Base-by-base conservation (phyloP, 2,329 filamentous ascomycete species). In the Plectosphaerella plurivora region DNA sequence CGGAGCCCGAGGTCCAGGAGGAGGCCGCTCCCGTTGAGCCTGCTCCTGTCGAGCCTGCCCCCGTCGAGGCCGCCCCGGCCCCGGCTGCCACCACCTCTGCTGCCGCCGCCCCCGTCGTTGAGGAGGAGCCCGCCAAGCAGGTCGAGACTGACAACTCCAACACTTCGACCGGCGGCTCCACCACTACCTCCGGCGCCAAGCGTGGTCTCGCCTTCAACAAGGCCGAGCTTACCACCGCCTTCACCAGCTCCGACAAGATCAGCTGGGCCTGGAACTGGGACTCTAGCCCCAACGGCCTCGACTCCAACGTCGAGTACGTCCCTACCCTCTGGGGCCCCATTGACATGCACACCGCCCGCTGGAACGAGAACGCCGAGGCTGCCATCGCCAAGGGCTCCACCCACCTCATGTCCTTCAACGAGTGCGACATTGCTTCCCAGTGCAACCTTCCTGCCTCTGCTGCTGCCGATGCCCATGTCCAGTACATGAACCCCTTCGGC, bases 211-310 rank as follows among this genome's bases (percentile, higher is more conserved):
- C 81, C 49, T 90, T 85, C 79, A 88, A 89, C 68, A 72, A 81
- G 33, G 75, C 75, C 51, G 60, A 59, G 25, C 72, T 86, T 36
- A 76, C 79, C 65, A 68, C 73, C 51, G 61, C 68, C 57, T 84
- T 89, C 65, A 55, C 37, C 37, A 48, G 47, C 37, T 70, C 67
- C 59, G 18, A 57, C 41, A 64, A 77, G 54, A 75, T 81, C 62
- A 68, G 70, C 41, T 89, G 86, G 82, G 77, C 71, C 47, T 88
- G 87, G 77, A 88, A 88, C 79, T 90, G 87, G 87, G 83, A 70
- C 45, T 75, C 76, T 46, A 57, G 57, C 11, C 61, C 73, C 47
- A 67, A 70, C 54, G 70, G 72, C 39, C 70, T 77, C 10, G 54
- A 61, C 15, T 64, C 67, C 18, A 64, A 63, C 48, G 63, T 84